Evolutionary conservation across 345 rosid species (phyloP), one percentile per base, ranked within the genome.

Genomic region (Durio zibethinus): DNA sequence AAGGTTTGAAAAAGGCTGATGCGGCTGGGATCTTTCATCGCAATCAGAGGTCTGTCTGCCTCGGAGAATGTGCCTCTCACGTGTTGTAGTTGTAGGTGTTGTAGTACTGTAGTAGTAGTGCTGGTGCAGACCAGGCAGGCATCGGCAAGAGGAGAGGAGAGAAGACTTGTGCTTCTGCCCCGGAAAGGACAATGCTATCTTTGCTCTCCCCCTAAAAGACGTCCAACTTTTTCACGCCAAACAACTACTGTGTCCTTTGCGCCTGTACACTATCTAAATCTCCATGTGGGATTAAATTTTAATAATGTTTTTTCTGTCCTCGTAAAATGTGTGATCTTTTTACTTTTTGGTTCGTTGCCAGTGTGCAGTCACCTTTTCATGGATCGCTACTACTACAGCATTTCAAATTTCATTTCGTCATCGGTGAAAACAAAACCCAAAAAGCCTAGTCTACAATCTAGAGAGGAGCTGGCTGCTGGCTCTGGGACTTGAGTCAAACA

Each of bases 31-130:
- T 81, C 68, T 63, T 21, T 29, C 57, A 62, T 47, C 57, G 15
- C 53, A 71, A 71, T 71, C 61, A 2, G 53, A 10, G 48, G 42
- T 10, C 29, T 71, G 57, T 21, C 18, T 73, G 25, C 78, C 64
- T 81, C 78, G 81, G 14, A 6, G 0, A 53, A 21, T n/a, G 87
- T 73, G 87, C 81, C 81, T 40, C 85, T 84, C 87, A 84, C 84
- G 85, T 84, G 87, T 77, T 71, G 75, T n/a, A 76, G 50, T 65
- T 79, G 66, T 62, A 12, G 20, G 7, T 16, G 20, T 48, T 0
- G n/a, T 16, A 65, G 43, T 29, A 29, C n/a, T n/a, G 14, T 60
- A 5, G 35, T 67, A 14, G 53, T 67, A 5, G 52, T 4, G 25
- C 10, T 15, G 57, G 23, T 14, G 57, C 54, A 50, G 54, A n/a